Evolutionary conservation across 352 stramenopile species (phyloP).

Genomic region (Phytophthora hybrid): DNA sequence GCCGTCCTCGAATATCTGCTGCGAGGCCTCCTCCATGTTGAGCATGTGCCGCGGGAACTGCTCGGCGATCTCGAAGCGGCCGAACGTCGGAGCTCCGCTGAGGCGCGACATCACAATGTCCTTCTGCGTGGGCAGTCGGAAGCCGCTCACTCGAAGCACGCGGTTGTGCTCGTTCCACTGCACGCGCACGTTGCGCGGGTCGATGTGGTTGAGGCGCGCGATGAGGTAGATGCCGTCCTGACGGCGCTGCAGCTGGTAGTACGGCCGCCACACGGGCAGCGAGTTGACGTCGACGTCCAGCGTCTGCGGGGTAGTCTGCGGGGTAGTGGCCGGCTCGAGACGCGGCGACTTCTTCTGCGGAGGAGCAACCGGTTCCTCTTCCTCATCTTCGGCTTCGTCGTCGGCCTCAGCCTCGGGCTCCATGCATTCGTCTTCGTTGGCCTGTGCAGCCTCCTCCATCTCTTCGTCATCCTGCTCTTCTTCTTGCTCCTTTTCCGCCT

Average conservation of each 20-base stretch:
- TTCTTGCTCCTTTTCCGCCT: not conserved
- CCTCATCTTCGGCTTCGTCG: conserved; percentile 27
- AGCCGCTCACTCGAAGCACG: conserved; percentile 54
- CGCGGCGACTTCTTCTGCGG: conserved; percentile 20
- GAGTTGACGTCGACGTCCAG: conserved; percentile 36
- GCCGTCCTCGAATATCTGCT: conserved; percentile 55
- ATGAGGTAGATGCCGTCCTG: conserved; percentile 57
- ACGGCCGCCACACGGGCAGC: conserved; percentile 62
- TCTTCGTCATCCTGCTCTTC: conserved; percentile 16
- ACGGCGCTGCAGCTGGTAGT: conserved; percentile 67
- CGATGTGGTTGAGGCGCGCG: conserved; percentile 38
- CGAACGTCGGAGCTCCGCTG: conserved; percentile 63
- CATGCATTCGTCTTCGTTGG: conserved; percentile 28
- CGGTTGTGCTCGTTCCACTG: conserved; percentile 51
- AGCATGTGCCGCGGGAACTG: conserved; percentile 54
- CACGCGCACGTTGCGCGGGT: conserved; percentile 49
- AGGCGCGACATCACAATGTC: conserved; percentile 64
- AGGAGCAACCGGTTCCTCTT: conserved; percentile 19
- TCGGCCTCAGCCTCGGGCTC: conserved; percentile 13
- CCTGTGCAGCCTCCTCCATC: conserved; percentile 13
- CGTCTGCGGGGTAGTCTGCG: not conserved
- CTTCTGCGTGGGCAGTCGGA: conserved; percentile 65
- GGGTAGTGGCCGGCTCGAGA: not conserved
- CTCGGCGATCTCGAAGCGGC: conserved; percentile 73
- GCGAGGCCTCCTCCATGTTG: conserved; percentile 62